Base-by-base conservation (phyloP, 2,329 filamentous ascomycete genomes). In the Colletotrichum sp. region DNA sequence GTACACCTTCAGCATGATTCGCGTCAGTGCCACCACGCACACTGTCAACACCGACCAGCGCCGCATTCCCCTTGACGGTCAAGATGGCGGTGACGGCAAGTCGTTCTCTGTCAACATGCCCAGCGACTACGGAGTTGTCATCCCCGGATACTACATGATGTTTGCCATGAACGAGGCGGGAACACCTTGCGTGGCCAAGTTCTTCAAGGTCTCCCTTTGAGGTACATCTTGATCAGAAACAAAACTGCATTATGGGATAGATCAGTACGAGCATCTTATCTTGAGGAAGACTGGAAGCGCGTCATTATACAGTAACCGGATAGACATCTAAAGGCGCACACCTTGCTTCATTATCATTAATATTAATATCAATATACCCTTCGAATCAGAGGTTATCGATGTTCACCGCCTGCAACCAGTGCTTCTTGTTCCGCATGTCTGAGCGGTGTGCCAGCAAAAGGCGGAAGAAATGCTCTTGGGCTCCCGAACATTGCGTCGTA, bases 1-100 rank as follows among this genome's bases (percentile, higher is more conserved):
- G 4, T 82, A 79, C 39, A 80, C 80, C 2, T 86, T 87, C 59
- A 84, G 86, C 1, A 80, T 92, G 26, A 81, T 92, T 21, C 84
- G 90, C 5, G 85, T 87, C 67, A 87, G 89, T 2, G 86, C 85
- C 2, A 83, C 84, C 5, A 92, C 90, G 0, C 90, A 92, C 79
- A 87, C 89, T 1, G 86, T 92, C 62, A 90, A 92, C 78, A 92
- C 88, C 0, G 91, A 92, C 79, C 90, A 92, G 83, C 81, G 90
- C 26, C 86, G 90, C 4, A 84, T 92, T 60, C 83, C 88, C 12
- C 81, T 90, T n/a, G 83, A 80, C 2, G 81, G 81, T 0, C 83
- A 79, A 5, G 81, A 73, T 3, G 44, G 66, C 15, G 71, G 71
- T 28, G 65, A 72, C 18, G 65, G 57, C 28, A 26, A 30, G 24